Evolutionary conservation across 768 basidiomycete species (phyloP).

Genomic region (Clitopilus passeckerianus): DNA sequence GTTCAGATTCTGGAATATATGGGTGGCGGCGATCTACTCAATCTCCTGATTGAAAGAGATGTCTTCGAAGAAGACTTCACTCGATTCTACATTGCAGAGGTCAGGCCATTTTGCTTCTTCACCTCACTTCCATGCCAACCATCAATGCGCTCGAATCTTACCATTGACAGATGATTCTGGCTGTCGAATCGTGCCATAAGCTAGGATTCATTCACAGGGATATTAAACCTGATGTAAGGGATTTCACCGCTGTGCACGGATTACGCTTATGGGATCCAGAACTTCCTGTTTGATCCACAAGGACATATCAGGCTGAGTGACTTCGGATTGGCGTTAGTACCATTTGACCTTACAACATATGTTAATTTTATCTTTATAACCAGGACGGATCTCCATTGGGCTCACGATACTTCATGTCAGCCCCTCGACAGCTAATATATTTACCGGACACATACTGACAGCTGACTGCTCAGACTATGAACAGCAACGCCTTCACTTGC

Average conservation of each 20-base stretch:
- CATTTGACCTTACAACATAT: constrained; percentile 9
- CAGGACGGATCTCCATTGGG: constrained; percentile 93
- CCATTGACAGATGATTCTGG: constrained; percentile 78
- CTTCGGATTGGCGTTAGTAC: constrained; percentile 89
- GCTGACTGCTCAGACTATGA: constrained; percentile 69
- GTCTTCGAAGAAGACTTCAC: constrained; percentile 89
- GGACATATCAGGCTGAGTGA: constrained; percentile 95
- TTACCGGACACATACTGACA: not conserved
- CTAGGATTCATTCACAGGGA: constrained; percentile 97
- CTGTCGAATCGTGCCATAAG: constrained; percentile 89
- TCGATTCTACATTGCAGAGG: constrained; percentile 93
- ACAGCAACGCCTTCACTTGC: constrained; percentile 81
- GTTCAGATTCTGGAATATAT: constrained; percentile 86
- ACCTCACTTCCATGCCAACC: constrained; percentile 11
- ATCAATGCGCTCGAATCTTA: constrained; percentile 10
- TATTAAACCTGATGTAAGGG: constrained; percentile 86
- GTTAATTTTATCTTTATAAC: constrained; percentile 5
- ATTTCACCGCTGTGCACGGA: constrained; percentile 8
- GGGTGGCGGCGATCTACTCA: constrained; percentile 95
- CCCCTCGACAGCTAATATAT: constrained; percentile 9
- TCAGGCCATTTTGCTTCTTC: constrained; percentile 23
- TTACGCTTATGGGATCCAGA: constrained; percentile 40
- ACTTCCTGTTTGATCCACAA: constrained; percentile 91
- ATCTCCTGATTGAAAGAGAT: constrained; percentile 89
- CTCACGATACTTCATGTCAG: constrained; percentile 89